Evolutionary conservation across 2,329 filamentous ascomycete species (phyloP), one percentile per base, ranked within the genome.

Genomic region (Graphilbum fragrans): DNA sequence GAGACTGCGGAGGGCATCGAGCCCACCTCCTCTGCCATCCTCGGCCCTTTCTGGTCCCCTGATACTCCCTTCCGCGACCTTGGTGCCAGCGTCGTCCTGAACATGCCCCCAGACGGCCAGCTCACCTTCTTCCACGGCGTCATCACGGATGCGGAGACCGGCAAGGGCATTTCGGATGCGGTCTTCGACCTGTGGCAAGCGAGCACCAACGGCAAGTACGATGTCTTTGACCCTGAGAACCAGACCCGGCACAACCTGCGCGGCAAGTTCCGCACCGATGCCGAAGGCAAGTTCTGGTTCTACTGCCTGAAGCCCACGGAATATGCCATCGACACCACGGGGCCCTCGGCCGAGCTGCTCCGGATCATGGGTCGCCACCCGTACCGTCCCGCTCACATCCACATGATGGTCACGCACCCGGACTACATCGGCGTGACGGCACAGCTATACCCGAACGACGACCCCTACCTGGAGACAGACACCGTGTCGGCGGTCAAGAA

Each of bases 1-100:
- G 69, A 70, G 38, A 63, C 69, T 41, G 62, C 62, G 39, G 51
- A 54, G 29, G 65, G 64, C n/a, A 63, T 65, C 14, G 54, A 63
- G 14, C 66, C 77, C 11, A 92, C 85, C 5, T 74, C 83, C 2
- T 83, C 82, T 4, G 78, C 86, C 33, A 86, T 94, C 49, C 72
- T 94, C 1, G 86, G 86, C 0, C 86, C 86, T 1, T 94, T 94
- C 64, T 93, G 84, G 74, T 73, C 84, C 6, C 70, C 76, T 35
- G 72, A 87, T 50, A 77, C 85, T 0, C 85, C 86, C 5, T 62
- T 72, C 44, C 72, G 80, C 37, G 62, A 75, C n/a, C 82, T 82
- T 54, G 86, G 82, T 38, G 72, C 69, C 36, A 78, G 67, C 51
- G 85, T 92, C 47, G 67, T 79, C 18, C 64, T 63, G 42, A 53